Base-by-base conservation (phyloP, 768 basidiomycete species). In the Psilocybe sp. region DNA sequence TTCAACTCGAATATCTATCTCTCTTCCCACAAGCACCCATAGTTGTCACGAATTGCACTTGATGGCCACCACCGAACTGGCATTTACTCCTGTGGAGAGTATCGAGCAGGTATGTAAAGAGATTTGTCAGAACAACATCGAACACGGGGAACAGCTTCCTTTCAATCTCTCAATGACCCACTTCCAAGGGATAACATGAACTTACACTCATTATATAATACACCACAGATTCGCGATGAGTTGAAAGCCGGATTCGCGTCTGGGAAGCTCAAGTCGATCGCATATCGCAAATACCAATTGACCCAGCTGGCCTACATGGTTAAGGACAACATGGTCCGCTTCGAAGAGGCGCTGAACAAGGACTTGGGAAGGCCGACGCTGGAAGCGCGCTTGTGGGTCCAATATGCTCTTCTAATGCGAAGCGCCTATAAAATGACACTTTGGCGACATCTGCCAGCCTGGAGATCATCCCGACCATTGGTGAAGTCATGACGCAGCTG, bases 211-310 rank as follows among this genome's bases (percentile, higher is more conserved):
- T 28, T 7, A 28, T 7, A 4, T 28, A n/a, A n/a, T n/a, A n/a
- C n/a, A n/a, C 23, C 7, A 7, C 42, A 89, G 87, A 80, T 85
- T 49, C 79, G 80, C 47, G 70, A 70, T 19, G 69, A 73, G 40
- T 69, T 92, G 16, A 71, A 67, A 20, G 69, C 71, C n/a, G 79
- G 77, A 5, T 92, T 90, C 65, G 68, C 67, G 28, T 68, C 80
- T 1, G 87, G 88, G 13, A 89, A 84, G 62, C 78, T 81, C 37
- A 82, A 71, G 59, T 66, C 79, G n/a, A 71, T 92, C 48, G 75
- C 74, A 11, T 89, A 76, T 60, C 76, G 92, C 59, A 91, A 84
- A 66, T 76, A 81, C 39, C 89, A 92, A 67, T 73, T 94, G 19
- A 74, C 84, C n/a, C 80, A 85, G 60, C 76, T 94, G 11, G 82